phyloP scores from a whole-genome alignment of 164 flowering plant species.

The Houttuynia cordata region DNA sequence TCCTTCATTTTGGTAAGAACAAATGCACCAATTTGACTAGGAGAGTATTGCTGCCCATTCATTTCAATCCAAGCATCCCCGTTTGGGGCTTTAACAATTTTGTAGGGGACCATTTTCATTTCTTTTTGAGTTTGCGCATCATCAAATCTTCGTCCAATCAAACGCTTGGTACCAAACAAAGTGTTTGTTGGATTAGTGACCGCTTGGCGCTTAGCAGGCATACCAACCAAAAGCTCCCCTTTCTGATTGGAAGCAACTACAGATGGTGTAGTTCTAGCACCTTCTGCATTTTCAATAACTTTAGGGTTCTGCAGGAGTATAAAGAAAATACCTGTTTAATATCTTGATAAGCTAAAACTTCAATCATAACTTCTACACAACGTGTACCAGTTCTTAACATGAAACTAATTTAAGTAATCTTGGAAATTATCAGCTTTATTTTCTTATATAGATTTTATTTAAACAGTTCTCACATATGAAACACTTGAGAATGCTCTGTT shows the following conservation, averaged over 20 bases:
- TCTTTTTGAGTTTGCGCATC: constrained; percentile 29
- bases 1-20: constrained; percentile 29
- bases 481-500: too few species aligned
- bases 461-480: too few species aligned
- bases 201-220: constrained; percentile 28
- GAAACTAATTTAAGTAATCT: too few species aligned
- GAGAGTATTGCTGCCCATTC: constrained; percentile 27
- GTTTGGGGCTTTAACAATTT: constrained; percentile 26
- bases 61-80: constrained; percentile 37
- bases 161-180: constrained; percentile 25
- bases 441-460: too few species aligned
- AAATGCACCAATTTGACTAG: constrained; percentile 32
- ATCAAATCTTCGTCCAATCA: constrained; percentile 27
- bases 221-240: constrained; percentile 24
- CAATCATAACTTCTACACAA: too few species aligned
- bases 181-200: constrained; percentile 29
- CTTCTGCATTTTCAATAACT: constrained; percentile 32
- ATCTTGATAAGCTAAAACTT: too few species aligned
- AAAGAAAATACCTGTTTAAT: background rate
- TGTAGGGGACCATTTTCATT: constrained; percentile 30
- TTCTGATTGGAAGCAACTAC: constrained; percentile 24
- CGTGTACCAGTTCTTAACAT: too few species aligned
- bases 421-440: too few species aligned
- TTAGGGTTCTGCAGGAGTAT: constrained; percentile 16
- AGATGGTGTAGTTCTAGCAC: constrained; percentile 28